phyloP scores from a whole-genome alignment of 1,284 basidiomycete genomes.

The Boletellus sp. region DNA sequence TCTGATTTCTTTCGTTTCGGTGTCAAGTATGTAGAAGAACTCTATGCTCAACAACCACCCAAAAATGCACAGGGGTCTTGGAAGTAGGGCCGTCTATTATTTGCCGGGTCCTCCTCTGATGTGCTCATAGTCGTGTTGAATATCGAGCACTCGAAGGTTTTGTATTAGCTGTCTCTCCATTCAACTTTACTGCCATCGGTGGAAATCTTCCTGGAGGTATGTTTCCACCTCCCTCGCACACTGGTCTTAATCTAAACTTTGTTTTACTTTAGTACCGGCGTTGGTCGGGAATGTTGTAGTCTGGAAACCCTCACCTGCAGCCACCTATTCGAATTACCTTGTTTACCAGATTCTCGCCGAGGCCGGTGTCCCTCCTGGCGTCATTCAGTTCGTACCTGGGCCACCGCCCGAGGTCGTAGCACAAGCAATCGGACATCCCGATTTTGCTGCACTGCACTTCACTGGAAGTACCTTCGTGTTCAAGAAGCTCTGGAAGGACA shows the following conservation, averaged over 20 bases:
- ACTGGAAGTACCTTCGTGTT: constrained; percentile 96
- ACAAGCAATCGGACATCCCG: constrained; percentile 75
- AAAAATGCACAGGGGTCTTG: constrained; percentile 86
- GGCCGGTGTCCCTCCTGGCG: constrained; percentile 90
- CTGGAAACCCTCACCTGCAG: constrained; percentile 97
- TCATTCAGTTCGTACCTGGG: constrained; percentile 96
- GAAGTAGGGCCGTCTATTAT: constrained; percentile 67
- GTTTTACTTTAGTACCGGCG: constrained; percentile 65
- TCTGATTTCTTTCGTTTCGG: constrained; percentile 96
- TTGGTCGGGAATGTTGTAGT: constrained; percentile 93
- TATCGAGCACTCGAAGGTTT: constrained; percentile 97
- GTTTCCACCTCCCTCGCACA: constrained; percentile 20
- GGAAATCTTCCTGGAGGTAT: constrained; percentile 82
- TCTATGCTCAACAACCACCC: constrained; percentile 87
- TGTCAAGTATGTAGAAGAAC: constrained; percentile 94
- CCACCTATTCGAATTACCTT: constrained; percentile 94
- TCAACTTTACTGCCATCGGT: constrained; percentile 98
- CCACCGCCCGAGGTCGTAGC: constrained; percentile 78
- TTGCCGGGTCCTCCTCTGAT: constrained; percentile 6
- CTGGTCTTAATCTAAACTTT: constrained; percentile 3
- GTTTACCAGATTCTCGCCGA: constrained; percentile 90
- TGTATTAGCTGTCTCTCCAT: constrained; percentile 94
- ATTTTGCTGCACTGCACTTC: constrained; percentile 92
- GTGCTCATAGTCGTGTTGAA: constrained; percentile 73
- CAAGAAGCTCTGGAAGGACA: constrained; percentile 95